phyloP scores from a whole-genome alignment of 441 rosid species.

The Iberis amara region DNA sequence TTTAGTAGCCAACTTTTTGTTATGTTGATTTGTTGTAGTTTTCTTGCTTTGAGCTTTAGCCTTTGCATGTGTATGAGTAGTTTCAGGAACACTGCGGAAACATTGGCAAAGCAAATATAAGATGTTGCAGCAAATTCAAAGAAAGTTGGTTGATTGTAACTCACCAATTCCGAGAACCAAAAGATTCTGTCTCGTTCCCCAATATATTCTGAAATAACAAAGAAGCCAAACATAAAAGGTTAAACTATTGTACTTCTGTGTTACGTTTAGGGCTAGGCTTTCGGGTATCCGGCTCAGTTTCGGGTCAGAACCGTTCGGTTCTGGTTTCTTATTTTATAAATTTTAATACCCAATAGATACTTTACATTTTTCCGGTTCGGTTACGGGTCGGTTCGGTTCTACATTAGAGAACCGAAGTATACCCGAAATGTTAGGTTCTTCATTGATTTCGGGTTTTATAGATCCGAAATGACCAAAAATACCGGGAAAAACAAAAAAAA shows the following conservation, averaged over 20 bases:
- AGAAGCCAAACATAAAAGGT: conserved; percentile 21
- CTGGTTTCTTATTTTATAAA: too few species aligned
- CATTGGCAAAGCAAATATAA: conserved; percentile 5
- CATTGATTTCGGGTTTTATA: background rate
- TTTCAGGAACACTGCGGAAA: conserved; percentile 31
- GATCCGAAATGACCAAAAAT: too few species aligned
- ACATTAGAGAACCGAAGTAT: too few species aligned
- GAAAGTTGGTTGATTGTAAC: conserved; percentile 28
- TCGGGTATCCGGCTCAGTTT: too few species aligned
- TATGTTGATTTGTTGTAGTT: conserved; percentile 32
- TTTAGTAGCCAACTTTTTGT: conserved; percentile 26
- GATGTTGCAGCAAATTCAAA: conserved; percentile 14
- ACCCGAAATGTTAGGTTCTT: conserved; percentile 3
- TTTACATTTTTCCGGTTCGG: background rate
- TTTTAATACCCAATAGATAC: too few species aligned
- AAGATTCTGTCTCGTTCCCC: conserved; percentile 35
- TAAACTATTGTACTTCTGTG: conserved; percentile 1
- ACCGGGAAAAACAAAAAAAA: too few species aligned
- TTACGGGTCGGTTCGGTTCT: too few species aligned
- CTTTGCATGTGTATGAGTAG: conserved; percentile 23
- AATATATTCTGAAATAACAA: conserved; percentile 30
- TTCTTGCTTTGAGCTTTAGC: conserved; percentile 27
- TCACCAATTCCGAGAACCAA: conserved; percentile 41
- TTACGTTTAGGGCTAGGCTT: conserved; percentile 2
- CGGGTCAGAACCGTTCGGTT: too few species aligned